Conservation (phyloP, 2,329 filamentous ascomycete species). For the Neofusicoccum laricinum region DNA sequence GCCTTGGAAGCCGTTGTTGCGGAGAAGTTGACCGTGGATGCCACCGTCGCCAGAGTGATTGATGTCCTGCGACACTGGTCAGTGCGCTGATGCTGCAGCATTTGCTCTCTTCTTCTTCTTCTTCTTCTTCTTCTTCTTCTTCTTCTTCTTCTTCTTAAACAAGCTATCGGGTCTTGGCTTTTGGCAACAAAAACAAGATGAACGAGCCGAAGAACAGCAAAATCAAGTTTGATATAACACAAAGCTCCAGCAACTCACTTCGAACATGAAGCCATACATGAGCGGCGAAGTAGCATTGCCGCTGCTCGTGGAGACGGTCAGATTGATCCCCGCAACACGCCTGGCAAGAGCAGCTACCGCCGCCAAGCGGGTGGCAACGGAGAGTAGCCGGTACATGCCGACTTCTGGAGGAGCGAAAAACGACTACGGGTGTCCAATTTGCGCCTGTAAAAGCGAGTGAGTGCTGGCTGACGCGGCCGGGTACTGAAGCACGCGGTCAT, state of each 20-base stretch:
- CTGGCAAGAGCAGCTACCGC: not conserved
- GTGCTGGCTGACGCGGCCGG: not conserved
- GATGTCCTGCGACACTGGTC: slow-evolving; percentile 11
- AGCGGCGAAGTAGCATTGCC: slow-evolving; percentile 40
- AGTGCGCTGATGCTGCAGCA: no score
- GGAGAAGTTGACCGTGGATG: slow-evolving; percentile 15
- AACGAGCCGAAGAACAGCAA: no score
- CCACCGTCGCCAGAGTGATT: slow-evolving; percentile 18
- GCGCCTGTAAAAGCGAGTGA: not conserved
- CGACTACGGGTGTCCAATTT: not conserved
- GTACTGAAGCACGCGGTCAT: not conserved
- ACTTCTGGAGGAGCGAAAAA: not conserved
- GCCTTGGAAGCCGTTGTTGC: slow-evolving; percentile 17
- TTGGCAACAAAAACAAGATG: no score
- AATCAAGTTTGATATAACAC: not conserved
- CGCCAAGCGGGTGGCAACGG: not conserved
- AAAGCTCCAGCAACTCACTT: slow-evolving; percentile 24
- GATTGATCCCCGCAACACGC: slow-evolving; percentile 10
- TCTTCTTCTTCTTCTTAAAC: no score
- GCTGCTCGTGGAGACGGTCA: slow-evolving; percentile 26
- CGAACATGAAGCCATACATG: slow-evolving; percentile 45
- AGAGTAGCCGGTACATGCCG: not conserved
- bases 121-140: no score
- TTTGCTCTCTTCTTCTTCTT: no score
- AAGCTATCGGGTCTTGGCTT: no score